phyloP scores from a whole-genome alignment of 1,284 basidiomycete species.

The Tetrapyrgos nigripes region DNA sequence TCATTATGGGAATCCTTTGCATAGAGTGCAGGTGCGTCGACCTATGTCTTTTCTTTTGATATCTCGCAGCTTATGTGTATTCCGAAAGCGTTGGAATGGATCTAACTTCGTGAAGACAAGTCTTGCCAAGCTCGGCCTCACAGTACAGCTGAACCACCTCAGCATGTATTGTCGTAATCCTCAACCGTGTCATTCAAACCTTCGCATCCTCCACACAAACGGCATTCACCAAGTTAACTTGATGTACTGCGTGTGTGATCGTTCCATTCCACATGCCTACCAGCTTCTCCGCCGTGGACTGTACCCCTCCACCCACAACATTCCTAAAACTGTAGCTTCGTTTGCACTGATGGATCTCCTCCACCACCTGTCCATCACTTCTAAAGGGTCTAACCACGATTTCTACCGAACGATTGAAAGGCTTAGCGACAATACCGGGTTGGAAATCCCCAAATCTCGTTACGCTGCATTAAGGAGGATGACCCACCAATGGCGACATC shows the following conservation, averaged over 20 bases:
- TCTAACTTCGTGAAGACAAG: neutral
- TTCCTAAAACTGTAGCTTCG: constrained; percentile 34
- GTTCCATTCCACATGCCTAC: constrained; percentile 3
- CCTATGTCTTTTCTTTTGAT: neutral
- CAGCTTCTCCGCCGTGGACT: constrained; percentile 32
- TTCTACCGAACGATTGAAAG: constrained; percentile 25
- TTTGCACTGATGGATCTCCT: constrained; percentile 31
- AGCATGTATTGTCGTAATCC: neutral
- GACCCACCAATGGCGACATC: constrained; percentile 34
- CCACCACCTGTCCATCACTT: constrained; percentile 25
- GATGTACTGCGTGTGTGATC: neutral
- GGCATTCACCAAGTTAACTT: neutral
- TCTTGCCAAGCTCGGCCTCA: neutral
- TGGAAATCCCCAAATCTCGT: constrained; percentile 3
- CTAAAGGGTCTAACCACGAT: constrained; percentile 29
- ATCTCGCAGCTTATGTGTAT: neutral
- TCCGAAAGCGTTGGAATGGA: neutral
- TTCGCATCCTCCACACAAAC: constrained; percentile 4
- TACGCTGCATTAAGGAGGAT: constrained; percentile 32
- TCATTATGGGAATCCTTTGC: constrained; percentile 1
- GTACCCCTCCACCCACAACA: constrained; percentile 27
- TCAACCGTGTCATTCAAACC: neutral
- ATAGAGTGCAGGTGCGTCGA: neutral
- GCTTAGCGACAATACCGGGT: constrained; percentile 31
- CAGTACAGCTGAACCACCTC: neutral